phyloP scores from a whole-genome alignment of 2,329 filamentous ascomycete species.

The Diaporthe eres region DNA sequence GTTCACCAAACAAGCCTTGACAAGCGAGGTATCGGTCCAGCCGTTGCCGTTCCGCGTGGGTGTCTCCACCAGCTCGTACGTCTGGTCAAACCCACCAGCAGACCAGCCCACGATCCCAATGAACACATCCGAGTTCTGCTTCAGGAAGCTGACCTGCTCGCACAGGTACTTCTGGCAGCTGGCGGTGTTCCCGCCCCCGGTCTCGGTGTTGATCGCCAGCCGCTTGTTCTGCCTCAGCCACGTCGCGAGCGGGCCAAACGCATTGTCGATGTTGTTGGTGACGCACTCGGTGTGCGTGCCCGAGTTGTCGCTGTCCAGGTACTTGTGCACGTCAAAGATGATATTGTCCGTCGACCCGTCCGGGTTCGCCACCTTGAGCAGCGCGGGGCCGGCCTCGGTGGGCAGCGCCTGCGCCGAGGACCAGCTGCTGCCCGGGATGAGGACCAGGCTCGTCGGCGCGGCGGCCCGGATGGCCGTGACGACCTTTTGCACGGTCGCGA shows the following conservation, averaged over 20 bases:
- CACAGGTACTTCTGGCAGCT: constrained; percentile 52
- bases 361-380: constrained; percentile 69
- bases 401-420: constrained; percentile 64
- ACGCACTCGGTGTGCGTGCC: constrained; percentile 67
- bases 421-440: constrained; percentile 74
- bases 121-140: constrained; percentile 51
- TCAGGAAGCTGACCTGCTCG: constrained; percentile 50
- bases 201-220: constrained; percentile 53
- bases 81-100: constrained; percentile 47
- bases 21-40: constrained; percentile 44
- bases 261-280: constrained; percentile 58
- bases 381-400: constrained; percentile 63
- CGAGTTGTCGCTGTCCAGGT: constrained; percentile 67
- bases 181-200: constrained; percentile 53
- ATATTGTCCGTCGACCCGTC: constrained; percentile 68
- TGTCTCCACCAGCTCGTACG: constrained; percentile 49
- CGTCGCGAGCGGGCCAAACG: constrained; percentile 51
- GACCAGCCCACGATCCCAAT: constrained; percentile 49
- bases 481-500: constrained; percentile 70
- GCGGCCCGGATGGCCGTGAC: constrained; percentile 77
- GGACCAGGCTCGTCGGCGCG: constrained; percentile 71
- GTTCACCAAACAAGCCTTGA: constrained; percentile 45
- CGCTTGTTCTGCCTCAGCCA: constrained; percentile 53
- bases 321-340: constrained; percentile 72
- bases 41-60: constrained; percentile 45